phyloP scores from a whole-genome alignment of 345 rosid species.

The Aethionema arabicum region DNA sequence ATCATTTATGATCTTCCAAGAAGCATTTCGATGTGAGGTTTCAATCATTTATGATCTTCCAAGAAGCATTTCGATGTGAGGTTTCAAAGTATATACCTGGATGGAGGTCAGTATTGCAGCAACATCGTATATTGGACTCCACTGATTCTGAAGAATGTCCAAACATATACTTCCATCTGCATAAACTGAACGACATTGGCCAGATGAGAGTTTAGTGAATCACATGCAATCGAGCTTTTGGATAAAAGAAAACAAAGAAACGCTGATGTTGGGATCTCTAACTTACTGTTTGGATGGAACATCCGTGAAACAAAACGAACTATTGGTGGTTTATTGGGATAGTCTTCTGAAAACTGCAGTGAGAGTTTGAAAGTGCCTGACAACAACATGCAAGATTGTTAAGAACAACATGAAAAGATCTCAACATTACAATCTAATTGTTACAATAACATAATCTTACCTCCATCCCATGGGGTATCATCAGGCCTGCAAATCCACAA shows the following conservation, averaged over 20 bases:
- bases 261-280: not conserved
- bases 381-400: conserved; percentile 14
- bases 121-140: conserved; percentile 85
- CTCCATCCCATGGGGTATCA: conserved; percentile 83
- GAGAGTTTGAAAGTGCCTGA: conserved; percentile 78
- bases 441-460: conserved; percentile 27
- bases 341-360: conserved; percentile 71
- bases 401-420: not conserved
- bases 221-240: not conserved
- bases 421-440: conserved; percentile 1
- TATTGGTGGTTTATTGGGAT: conserved; percentile 79
- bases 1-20: not conserved
- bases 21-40: not conserved
- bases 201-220: not conserved
- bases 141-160: conserved; percentile 84
- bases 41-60: not conserved
- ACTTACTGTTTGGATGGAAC: conserved; percentile 88
- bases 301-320: conserved; percentile 82
- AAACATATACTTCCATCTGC: conserved; percentile 88
- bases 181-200: conserved; percentile 46
- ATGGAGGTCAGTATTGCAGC: conserved; percentile 84
- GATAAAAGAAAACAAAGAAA: not conserved
- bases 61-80: not conserved
- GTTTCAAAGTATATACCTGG: conserved; percentile 45
- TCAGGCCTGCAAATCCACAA: conserved; percentile 51